A percentile compares a stretch with the other conserved stretches of the same genome.
Conservation (phyloP, 495 filamentous ascomycete genomes). For the Thermothielavioides terrestris region DNA sequence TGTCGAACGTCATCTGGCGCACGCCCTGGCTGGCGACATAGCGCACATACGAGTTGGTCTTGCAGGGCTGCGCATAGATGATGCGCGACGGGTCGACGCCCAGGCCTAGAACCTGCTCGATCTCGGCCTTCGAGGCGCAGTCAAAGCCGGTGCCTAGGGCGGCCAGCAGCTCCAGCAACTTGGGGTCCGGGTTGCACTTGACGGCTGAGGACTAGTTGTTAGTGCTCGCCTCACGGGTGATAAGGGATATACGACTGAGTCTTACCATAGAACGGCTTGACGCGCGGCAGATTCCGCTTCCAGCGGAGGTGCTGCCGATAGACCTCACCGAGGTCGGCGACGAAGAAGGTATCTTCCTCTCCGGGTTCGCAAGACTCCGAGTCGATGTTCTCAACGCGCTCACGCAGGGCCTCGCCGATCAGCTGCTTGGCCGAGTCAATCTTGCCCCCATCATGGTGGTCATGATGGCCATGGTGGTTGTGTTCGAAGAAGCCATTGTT, state of each 20-base stretch:
- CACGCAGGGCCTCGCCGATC: conserved; percentile 72
- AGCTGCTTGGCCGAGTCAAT: conserved; percentile 44
- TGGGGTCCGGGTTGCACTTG: conserved; percentile 94
- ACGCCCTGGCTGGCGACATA: conserved; percentile 76
- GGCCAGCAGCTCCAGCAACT: conserved; percentile 79
- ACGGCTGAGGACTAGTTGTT: conserved; percentile 52
- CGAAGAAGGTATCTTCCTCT: conserved; percentile 95
- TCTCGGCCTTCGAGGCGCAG: conserved; percentile 94
- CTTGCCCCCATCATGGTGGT: conserved; percentile 24
- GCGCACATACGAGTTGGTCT: conserved; percentile 94
- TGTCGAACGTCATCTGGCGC: conserved; percentile 99
- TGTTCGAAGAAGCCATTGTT: conserved; percentile 31
- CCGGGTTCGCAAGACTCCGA: conserved; percentile 77
- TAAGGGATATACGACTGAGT: background rate
- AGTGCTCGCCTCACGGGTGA: background rate
- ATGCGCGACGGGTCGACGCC: conserved; percentile 86
- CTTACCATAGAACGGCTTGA: conserved; percentile 95
- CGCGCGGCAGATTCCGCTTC: conserved; percentile 86
- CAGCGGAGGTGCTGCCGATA: conserved; percentile 97
- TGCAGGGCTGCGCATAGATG: conserved; percentile 98
- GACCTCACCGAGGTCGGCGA: conserved; percentile 95
- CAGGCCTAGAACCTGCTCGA: conserved; percentile 76
- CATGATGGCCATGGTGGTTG: conserved; percentile 17
- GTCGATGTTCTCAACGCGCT: conserved; percentile 72
- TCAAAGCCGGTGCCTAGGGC: conserved; percentile 91